Percentiles rank a stretch among this genome's conserved stretches.
phyloP scores from a whole-genome alignment of 2,329 filamentous ascomycete species.

The Metarhizium humberi region DNA sequence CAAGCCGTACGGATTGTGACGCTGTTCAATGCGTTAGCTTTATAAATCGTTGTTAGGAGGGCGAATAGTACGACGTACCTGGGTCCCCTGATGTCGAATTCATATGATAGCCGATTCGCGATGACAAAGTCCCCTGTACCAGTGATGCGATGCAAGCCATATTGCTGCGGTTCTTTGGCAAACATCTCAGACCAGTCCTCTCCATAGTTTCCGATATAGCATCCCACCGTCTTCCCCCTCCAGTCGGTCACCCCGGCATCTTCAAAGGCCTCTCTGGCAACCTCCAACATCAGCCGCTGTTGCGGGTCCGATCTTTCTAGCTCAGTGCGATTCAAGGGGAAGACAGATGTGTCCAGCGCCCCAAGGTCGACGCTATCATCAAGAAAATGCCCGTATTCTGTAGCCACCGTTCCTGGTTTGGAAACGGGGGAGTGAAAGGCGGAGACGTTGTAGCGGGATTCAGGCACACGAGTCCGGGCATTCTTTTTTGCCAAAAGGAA shows the following conservation, averaged over 20 bases:
- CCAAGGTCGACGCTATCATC: slow-evolving; percentile 11
- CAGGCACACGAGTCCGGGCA: neutral
- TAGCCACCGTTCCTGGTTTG: neutral
- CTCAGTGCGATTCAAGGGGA: slow-evolving; percentile 18
- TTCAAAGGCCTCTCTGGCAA: slow-evolving; percentile 19
- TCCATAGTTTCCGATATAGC: slow-evolving; percentile 20
- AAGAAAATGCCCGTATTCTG: slow-evolving; percentile 18
- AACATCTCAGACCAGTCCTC: slow-evolving; percentile 17
- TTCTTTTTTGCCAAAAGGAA: slow-evolving; percentile 5
- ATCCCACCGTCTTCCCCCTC: slow-evolving; percentile 17
- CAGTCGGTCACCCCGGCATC: slow-evolving; percentile 15
- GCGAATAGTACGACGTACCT: slow-evolving; percentile 12
- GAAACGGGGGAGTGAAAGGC: neutral
- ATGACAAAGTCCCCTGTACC: slow-evolving; percentile 16
- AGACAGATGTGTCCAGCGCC: slow-evolving; percentile 21
- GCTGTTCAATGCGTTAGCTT: slow-evolving; percentile 6
- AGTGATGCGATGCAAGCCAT: slow-evolving; percentile 12
- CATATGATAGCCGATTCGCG: slow-evolving; percentile 23
- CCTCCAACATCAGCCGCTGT: slow-evolving; percentile 18
- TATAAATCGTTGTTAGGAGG: neutral
- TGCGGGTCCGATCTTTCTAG: slow-evolving; percentile 21
- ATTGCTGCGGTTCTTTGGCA: slow-evolving; percentile 10
- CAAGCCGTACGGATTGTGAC: slow-evolving; percentile 27
- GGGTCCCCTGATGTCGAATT: slow-evolving; percentile 23
- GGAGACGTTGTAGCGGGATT: neutral